phyloP scores from a whole-genome alignment of 2,329 filamentous ascomycete genomes.

The Colletotrichum sp. region DNA sequence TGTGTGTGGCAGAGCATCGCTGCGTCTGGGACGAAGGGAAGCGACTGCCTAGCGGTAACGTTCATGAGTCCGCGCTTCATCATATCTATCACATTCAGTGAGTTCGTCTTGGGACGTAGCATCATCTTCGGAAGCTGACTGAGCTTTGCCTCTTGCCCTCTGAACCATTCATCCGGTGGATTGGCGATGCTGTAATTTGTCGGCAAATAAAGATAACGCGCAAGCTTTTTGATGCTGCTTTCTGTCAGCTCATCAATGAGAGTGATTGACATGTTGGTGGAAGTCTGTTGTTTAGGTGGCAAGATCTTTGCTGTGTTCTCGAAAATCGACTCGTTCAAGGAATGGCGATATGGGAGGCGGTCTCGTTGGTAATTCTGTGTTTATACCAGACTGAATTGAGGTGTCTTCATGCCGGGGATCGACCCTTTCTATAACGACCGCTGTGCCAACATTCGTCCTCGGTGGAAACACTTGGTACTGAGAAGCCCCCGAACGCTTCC shows the following conservation, averaged over 20 bases:
- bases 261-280: background rate
- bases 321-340: background rate
- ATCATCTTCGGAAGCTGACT: slow-evolving; percentile 27
- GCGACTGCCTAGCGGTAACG: slow-evolving; percentile 30
- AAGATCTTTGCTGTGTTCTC: background rate
- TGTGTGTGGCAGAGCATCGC: slow-evolving; percentile 48
- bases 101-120: slow-evolving; percentile 27
- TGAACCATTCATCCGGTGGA: slow-evolving; percentile 40
- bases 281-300: background rate
- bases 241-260: slow-evolving; percentile 24
- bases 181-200: slow-evolving; percentile 30
- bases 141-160: slow-evolving; percentile 33
- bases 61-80: slow-evolving; percentile 36
- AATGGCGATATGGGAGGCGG: background rate
- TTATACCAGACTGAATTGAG: background rate
- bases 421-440: background rate
- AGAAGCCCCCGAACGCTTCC: background rate
- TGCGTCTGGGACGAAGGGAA: slow-evolving; percentile 27
- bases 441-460: background rate
- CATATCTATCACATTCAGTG: slow-evolving; percentile 28
- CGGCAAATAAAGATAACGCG: slow-evolving; percentile 41
- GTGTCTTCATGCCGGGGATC: background rate
- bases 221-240: slow-evolving; percentile 35
- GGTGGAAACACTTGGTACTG: background rate
- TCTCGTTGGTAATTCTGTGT: background rate